Base-by-base conservation (phyloP, 1,284 basidiomycete species). In the Fistulinella cinereoalba region DNA sequence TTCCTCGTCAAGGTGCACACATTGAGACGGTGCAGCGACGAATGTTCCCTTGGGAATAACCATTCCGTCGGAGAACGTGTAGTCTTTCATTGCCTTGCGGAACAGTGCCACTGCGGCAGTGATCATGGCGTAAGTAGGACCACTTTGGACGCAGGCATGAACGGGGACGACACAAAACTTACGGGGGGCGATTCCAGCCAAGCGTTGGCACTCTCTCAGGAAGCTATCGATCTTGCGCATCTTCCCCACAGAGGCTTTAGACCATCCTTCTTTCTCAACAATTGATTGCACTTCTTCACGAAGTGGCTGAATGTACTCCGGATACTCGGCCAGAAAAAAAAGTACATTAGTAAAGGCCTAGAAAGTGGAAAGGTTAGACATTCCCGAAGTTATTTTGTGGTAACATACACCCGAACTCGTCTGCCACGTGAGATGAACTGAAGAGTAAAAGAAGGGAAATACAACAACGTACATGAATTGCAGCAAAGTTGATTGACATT, bases 191-290 rank as follows among this genome's bases (percentile, higher is more conserved):
- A 22, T 3, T 5, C 19, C 19, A 22, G 18, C 15, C 34, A 36
- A 36, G 8, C 34, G 34, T 15, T 36, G 34, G 10, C 19, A 21
- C 54, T 77, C 75, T 37, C 65, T 66, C 18, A 77, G 18, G 54
- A 77, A 74, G 51, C 74, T 77, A 54, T 78, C 75, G 4, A 74
- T 44, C 51, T 69, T 73, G 43, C 54, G 53, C 71, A 77, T 71
- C 41, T 67, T 68, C 29, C 53, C 61, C 33, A 76, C 46, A 0
- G 68, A 65, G 1, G 46, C 54, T 50, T 72, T 74, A 6, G 71
- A 65, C 73, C 74, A 75, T 6, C 74, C 75, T 9, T 74, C 63
- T 25, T 61, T 25, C 13, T n/a, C 15, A 11, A 37, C 23, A 18
- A 24, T 55, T 1, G 52, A 25, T n/a, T 73, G 68, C 8, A 72